A percentile compares a stretch with the other conserved stretches of the same genome.
phyloP scores from a whole-genome alignment of 169 alveolate genomes.

The Miamiensis avidus region DNA sequence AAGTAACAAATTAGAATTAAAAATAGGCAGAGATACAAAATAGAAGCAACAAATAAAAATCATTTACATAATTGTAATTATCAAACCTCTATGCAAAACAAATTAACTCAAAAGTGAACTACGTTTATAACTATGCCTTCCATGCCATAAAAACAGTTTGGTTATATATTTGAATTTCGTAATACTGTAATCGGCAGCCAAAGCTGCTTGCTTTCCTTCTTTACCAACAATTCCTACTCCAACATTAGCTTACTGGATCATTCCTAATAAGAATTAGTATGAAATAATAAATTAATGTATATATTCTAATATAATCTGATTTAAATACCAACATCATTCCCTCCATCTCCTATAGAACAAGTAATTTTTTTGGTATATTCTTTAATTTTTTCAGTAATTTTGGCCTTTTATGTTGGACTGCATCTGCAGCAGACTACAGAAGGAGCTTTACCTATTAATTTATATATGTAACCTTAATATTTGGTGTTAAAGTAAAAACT shows the following conservation, averaged over 20 bases:
- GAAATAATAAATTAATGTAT: too few species aligned
- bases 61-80: constrained; percentile 93
- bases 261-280: constrained; percentile 28
- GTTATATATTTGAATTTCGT: constrained; percentile 90
- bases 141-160: constrained; percentile 96
- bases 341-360: constrained; percentile 99
- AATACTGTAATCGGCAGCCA: constrained; percentile 96
- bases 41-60: constrained; percentile 72
- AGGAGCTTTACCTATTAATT: constrained; percentile 79
- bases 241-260: constrained; percentile 85
- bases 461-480: constrained; percentile 56
- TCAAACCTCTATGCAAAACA: constrained; percentile 96
- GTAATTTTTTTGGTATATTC: constrained; percentile 83
- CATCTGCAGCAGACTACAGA: constrained; percentile 97
- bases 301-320: background rate
- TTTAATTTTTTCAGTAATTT: constrained; percentile 84
- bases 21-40: constrained; percentile 57
- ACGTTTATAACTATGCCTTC: constrained; percentile 93
- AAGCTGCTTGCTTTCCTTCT: constrained; percentile 96
- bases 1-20: background rate
- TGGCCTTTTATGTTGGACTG: constrained; percentile 97
- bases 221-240: constrained; percentile 98
- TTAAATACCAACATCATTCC: constrained; percentile 98
- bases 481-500: constrained; percentile 17
- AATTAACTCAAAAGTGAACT: constrained; percentile 93